A percentile compares a stretch with the other conserved stretches of the same genome.
phyloP scores from a whole-genome alignment of 2,329 filamentous ascomycete species.

The Aspergillus proliferans region DNA sequence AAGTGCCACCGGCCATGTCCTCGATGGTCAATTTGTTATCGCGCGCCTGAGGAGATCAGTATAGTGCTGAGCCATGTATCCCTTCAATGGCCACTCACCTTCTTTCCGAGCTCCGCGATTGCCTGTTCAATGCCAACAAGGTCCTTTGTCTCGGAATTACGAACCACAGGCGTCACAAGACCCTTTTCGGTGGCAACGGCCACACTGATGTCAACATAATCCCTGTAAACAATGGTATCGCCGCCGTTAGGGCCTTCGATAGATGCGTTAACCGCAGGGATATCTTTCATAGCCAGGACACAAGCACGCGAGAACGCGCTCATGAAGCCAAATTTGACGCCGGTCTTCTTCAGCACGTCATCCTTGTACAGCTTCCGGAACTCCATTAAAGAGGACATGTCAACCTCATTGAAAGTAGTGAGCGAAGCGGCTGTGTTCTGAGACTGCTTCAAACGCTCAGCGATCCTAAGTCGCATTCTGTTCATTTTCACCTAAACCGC shows the following conservation, averaged over 20 bases:
- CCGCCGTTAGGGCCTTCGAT: constrained; percentile 93
- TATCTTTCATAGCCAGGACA: constrained; percentile 85
- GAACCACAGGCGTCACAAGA: constrained; percentile 90
- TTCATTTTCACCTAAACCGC: constrained; percentile 89
- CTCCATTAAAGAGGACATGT: constrained; percentile 97
- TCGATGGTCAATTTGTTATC: constrained; percentile 97
- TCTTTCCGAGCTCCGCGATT: constrained; percentile 92
- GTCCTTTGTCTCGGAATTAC: constrained; percentile 84
- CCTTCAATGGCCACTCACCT: constrained; percentile 49
- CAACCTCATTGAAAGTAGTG: constrained; percentile 98
- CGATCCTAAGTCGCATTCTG: constrained; percentile 95
- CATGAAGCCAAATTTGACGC: constrained; percentile 99
- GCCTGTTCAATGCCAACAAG: constrained; percentile 81
- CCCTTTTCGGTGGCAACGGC: constrained; percentile 97
- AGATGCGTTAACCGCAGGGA: constrained; percentile 92
- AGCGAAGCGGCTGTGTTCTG: constrained; percentile 97
- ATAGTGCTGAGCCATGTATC: background rate
- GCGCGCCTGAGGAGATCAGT: constrained; percentile 59
- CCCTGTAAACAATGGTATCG: constrained; percentile 95
- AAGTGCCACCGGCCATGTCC: constrained; percentile 97
- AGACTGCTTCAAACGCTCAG: constrained; percentile 96
- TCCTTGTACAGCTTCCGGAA: constrained; percentile 98
- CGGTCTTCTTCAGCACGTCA: constrained; percentile 88
- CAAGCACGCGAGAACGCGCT: constrained; percentile 89
- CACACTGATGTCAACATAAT: constrained; percentile 96